phyloP scores from a whole-genome alignment of 495 filamentous ascomycete genomes.

The Cladorrhinum samala region DNA sequence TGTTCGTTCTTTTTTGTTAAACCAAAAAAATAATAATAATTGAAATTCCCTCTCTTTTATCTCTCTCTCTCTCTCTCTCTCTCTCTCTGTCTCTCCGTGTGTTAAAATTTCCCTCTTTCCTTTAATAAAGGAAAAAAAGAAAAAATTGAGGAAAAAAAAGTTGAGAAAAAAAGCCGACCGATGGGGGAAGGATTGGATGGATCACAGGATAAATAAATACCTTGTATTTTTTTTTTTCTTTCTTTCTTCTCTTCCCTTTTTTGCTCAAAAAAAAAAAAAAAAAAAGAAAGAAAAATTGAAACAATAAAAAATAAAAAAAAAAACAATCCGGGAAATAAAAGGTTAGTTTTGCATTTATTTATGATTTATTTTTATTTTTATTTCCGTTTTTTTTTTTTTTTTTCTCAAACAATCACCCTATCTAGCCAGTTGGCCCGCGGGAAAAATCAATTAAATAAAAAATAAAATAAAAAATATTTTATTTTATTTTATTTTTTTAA shows the following conservation, averaged over 20 bases:
- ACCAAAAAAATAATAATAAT: neutral
- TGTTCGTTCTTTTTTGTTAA: neutral
- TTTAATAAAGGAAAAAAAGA: too few species aligned
- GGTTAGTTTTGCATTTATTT: neutral
- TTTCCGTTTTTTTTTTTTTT: neutral
- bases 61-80: too few species aligned
- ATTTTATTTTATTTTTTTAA: neutral
- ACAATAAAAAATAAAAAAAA: slow-evolving; percentile 2
- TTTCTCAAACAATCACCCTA: too few species aligned
- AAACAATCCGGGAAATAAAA: neutral
- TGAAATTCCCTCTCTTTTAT: neutral
- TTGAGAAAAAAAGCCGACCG: too few species aligned
- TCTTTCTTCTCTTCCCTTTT: neutral
- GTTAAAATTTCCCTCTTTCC: too few species aligned
- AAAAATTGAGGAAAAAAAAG: neutral
- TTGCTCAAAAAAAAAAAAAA: slow-evolving; percentile 1
- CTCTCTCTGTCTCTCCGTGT: too few species aligned
- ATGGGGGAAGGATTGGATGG: too few species aligned
- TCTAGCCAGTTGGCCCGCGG: too few species aligned
- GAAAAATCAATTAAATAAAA: neutral
- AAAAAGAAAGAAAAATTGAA: neutral
- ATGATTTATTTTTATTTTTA: neutral
- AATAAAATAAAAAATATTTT: neutral
- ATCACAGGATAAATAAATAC: too few species aligned
- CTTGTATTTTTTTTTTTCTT: slow-evolving; percentile 5